Base-by-base conservation (phyloP, 2,329 filamentous ascomycete genomes). In the Grosmannia clavigera region DNA sequence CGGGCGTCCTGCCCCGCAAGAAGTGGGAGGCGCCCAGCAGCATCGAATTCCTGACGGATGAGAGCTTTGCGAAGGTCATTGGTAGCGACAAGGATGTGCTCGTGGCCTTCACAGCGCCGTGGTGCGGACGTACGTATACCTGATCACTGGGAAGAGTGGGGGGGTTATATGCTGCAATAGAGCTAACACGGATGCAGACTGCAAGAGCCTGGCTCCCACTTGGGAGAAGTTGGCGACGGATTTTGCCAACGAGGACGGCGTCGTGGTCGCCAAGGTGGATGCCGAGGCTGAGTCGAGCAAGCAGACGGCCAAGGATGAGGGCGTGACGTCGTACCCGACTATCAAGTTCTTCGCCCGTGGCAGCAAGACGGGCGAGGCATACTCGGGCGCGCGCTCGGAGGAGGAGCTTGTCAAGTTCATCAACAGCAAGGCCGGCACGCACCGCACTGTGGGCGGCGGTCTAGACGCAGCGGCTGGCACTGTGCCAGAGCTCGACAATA, bases 331-430 rank as follows among this genome's bases (percentile, higher is more conserved):
- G 43, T 99, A 95, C 81, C 94, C 94, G 57, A 99, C 94, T 64
- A 96, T 99, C 79, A 96, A 96, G 78, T 99, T 87, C 83, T 99
- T 96, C 82, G 83, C 90, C 66, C 88, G 87, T 72, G 92, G 91
- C 67, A 88, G 85, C 70, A 88, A 81, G 64, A 84, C 87, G 69
- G 73, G 84, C 54, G 80, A 86, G 67, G 70, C 78, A 54, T 99
- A 96, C 81, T 76, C 79, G 59, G 86, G 88, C 63, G 88, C 82
- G 63, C 92, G 94, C 66, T 78, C 78, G 57, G 90, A 96, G 78
- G 78, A 81, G 55, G 87, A 85, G 65, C 78, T 99, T 51, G 73
- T 97, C 66, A 73, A 81, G 5, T 99, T 87, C 77, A 71, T 99
- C 74, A 99, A 99, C 79, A 80, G 85, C 67, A 88, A 96, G 77